These are phyloP conservation scores for Psidium friedrichsthalianum DNA, from an alignment of 345 rosid species.

Conservation along the genomic window DNA sequence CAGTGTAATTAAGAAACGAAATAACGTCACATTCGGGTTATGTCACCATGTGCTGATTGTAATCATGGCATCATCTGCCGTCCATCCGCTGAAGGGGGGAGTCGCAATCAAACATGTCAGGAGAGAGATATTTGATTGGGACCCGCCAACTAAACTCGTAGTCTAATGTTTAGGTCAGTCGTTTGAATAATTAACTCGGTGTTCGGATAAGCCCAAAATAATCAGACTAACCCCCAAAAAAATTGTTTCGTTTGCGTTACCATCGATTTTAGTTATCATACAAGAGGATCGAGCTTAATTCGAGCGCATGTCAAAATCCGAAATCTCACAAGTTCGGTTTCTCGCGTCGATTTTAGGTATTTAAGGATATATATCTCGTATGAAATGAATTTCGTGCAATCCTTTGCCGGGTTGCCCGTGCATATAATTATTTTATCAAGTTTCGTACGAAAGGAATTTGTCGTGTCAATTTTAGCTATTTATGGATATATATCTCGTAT, in stretches of 20 bases:
- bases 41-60: slow-evolving; percentile 19
- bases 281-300: neutral
- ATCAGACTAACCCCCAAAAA: neutral
- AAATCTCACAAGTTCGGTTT: neutral
- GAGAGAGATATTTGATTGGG: neutral
- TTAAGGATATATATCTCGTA: neutral
- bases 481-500: too few relatives aligned
- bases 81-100: neutral
- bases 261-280: neutral
- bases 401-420: neutral
- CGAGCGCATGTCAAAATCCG: neutral
- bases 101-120: neutral
- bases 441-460: neutral
- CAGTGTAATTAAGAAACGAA: slow-evolving; percentile 24
- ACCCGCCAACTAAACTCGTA: neutral
- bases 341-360: neutral
- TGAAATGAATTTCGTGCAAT: neutral
- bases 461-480: too few relatives aligned
- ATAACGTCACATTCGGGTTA: slow-evolving; percentile 10
- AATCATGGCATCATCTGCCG: slow-evolving; percentile 9
- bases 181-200: neutral
- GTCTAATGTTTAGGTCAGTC: neutral
- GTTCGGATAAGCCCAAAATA: neutral
- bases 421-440: neutral
- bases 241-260: neutral